These are phyloP conservation scores for Penicillium palitans DNA, from an alignment of 2,329 filamentous ascomycete species.

Conservation along the genomic window DNA sequence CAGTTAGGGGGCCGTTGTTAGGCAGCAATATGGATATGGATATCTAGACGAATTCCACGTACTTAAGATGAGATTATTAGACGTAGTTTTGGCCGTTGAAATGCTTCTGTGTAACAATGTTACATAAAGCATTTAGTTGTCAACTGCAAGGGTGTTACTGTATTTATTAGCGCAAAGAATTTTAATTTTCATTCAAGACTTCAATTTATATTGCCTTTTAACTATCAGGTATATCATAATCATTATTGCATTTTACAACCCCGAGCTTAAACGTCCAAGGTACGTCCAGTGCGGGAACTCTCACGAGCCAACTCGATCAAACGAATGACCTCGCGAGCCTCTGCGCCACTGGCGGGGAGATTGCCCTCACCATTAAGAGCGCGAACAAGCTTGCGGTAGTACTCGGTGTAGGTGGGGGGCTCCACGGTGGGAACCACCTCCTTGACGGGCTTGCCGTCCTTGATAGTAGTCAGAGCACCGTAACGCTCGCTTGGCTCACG, in stretches of 20 bases:
- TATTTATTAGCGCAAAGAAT: neutral
- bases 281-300: conserved; percentile 55
- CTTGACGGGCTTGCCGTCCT: conserved; percentile 54
- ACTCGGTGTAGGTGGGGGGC: conserved; percentile 67
- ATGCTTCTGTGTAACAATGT: neutral
- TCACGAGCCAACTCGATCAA: conserved; percentile 58
- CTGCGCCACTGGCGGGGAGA: conserved; percentile 56
- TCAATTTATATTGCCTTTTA: conserved; percentile 5
- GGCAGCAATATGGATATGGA: neutral
- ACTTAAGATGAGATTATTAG: neutral
- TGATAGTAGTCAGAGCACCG: conserved; percentile 59
- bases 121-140: neutral
- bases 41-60: neutral
- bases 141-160: neutral
- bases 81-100: neutral
- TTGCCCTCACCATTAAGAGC: conserved; percentile 55
- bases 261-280: conserved; percentile 39
- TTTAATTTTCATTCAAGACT: neutral
- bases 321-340: conserved; percentile 55
- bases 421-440: conserved; percentile 59
- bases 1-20: neutral
- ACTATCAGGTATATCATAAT: conserved; percentile 17
- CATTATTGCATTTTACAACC: conserved; percentile 15
- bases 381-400: conserved; percentile 60
- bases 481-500: conserved; percentile 60